Evolutionary conservation across 257 asterid species (phyloP).

Genomic region (Ligustrum vulgare): DNA sequence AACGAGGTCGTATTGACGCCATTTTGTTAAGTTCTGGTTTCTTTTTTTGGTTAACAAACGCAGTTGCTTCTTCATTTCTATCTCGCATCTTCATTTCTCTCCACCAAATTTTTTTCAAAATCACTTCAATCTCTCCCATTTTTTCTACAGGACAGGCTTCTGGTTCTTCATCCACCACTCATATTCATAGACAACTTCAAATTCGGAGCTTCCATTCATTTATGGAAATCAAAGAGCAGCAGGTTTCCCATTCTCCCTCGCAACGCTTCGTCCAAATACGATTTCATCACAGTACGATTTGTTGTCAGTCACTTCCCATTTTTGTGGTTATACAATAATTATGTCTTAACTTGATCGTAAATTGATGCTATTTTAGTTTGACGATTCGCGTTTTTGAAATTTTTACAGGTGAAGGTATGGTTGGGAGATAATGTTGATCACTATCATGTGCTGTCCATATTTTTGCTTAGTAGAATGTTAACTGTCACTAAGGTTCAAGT

Average conservation of each 20-base stretch:
- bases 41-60: too few relatives aligned
- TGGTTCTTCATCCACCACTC: too few relatives aligned
- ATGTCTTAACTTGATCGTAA: background rate
- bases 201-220: too few relatives aligned
- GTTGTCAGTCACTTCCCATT: background rate
- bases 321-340: background rate
- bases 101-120: too few relatives aligned
- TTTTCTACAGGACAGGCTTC: too few relatives aligned
- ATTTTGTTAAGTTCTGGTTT: too few relatives aligned
- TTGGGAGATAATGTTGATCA: slow-evolving; percentile 98
- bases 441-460: slow-evolving; percentile 91
- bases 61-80: too few relatives aligned
- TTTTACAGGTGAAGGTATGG: slow-evolving; percentile 91
- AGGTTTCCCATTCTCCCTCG: slow-evolving; percentile 68
- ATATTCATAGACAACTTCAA: too few relatives aligned
- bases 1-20: too few relatives aligned
- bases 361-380: background rate
- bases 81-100: too few relatives aligned
- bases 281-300: slow-evolving; percentile 78
- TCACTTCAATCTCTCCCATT: too few relatives aligned
- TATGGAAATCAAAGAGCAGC: slow-evolving; percentile 32
- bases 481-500: slow-evolving; percentile 84
- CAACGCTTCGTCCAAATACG: slow-evolving; percentile 90
- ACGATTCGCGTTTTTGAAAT: background rate
- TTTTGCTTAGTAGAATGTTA: slow-evolving; percentile 94